Evolutionary conservation across 169 alveolate species (phyloP), one percentile per base, ranked within the genome.

Genomic region (Plasmodium sp.): DNA sequence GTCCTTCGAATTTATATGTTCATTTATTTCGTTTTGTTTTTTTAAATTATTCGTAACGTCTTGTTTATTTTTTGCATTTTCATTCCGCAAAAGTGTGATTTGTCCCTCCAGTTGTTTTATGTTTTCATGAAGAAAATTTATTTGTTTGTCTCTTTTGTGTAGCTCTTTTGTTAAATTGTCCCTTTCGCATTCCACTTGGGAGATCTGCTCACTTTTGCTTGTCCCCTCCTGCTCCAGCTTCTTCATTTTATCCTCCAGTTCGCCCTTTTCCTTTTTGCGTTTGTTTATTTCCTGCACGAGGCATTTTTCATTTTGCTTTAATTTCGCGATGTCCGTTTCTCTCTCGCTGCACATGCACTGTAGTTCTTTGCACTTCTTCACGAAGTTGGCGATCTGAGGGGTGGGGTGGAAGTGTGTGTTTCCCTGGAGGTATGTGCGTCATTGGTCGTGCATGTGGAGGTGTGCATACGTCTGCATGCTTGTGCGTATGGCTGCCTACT

Each of bases 1-100:
- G 33, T 85, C 93, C 71, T 85, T 85, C 33, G 14, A 34, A 67
- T 74, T 85, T 41, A 71, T 77, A 18, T 85, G 54, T 39, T 85
- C 93, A 85, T 85, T 85, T 74, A 85, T 85, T 77, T 75, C 43
- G 43, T 85, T 74, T 77, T 85, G 93, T 67, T 56, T 85, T 58
- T 74, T 85, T 77, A 77, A 31, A 41, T 85, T 85, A 71, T 74
- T 75, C 31, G 5, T 48, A 54, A 85, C 85, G 81, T 74, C 93
- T 10, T 75, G 80, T 56, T 85, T 85, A 39, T 39, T 85, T 77
- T 85, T 85, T 33, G 39, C 45, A 85, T 41, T 85, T 71, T 85
- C 93, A 14, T 74, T 77, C 33, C n/a, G 74, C 18, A 85, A 33
- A 75, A 54, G 58, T 34, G 41, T 75, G 41, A 85, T 74, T 77